A percentile compares a stretch with the other conserved stretches of the same genome.
phyloP scores from a whole-genome alignment of 2,329 filamentous ascomycete genomes.

The Aspergillus fumigatus region DNA sequence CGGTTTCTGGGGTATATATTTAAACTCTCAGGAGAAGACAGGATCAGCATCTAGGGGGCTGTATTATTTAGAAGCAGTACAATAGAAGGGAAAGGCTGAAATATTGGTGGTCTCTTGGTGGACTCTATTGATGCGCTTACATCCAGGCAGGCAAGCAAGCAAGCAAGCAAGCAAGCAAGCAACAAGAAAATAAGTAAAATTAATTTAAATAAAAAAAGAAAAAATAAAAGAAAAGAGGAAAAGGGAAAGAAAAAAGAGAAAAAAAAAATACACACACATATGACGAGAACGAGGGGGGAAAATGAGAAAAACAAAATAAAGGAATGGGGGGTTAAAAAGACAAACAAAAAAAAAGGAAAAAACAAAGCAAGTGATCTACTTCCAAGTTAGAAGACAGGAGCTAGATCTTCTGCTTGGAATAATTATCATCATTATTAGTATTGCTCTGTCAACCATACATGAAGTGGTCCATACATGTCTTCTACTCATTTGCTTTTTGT shows the following conservation, averaged over 20 bases:
- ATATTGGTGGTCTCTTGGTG: neutral
- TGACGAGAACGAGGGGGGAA: neutral
- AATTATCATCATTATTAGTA: neutral
- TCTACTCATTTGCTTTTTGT: neutral
- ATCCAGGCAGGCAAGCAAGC: neutral
- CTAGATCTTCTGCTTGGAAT: neutral
- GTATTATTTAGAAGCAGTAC: neutral
- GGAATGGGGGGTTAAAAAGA: neutral
- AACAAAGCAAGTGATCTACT: neutral
- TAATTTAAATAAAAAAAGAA: neutral
- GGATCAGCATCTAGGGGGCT: neutral
- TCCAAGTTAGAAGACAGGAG: neutral
- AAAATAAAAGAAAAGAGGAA: constrained; percentile 3
- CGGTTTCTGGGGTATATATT: neutral
- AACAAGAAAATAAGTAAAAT: neutral
- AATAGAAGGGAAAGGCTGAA: neutral
- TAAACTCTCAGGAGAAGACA: neutral
- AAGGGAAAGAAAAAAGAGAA: neutral
- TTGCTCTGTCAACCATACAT: neutral
- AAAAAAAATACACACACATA: constrained; percentile 2
- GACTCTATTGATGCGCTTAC: constrained; percentile 5
- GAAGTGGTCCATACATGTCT: neutral
- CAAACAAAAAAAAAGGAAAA: neutral
- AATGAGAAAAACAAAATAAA: neutral
- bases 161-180: neutral